These are phyloP conservation scores for Gonium pectorale DNA, from an alignment of 139 green algal genomes.

Conservation along the genomic window DNA sequence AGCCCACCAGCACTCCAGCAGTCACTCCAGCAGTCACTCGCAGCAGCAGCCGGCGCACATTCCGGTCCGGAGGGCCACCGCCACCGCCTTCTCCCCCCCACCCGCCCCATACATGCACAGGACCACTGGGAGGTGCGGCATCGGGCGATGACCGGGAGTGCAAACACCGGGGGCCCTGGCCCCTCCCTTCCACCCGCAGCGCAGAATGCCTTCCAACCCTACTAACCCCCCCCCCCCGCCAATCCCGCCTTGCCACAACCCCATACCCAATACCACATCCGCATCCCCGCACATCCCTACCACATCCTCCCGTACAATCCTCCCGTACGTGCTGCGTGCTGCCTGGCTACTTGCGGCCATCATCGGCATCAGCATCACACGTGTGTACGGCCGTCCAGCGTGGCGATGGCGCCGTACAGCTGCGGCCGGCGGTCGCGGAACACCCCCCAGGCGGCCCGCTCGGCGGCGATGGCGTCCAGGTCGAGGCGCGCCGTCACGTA, in stretches of 20 bases:
- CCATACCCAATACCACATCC: neutral
- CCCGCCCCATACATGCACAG: no score
- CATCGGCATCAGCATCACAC: neutral
- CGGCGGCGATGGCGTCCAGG: conserved; percentile 62
- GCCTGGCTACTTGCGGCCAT: neutral
- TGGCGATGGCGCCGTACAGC: conserved; percentile 75
- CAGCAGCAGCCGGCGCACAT: no score
- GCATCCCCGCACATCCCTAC: neutral
- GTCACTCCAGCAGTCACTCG: no score
- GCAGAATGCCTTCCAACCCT: neutral
- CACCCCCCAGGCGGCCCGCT: conserved; percentile 77
- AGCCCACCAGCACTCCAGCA: no score
- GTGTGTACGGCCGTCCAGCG: conserved; percentile 41
- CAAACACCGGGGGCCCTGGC: no score
- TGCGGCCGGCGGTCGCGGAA: conserved; percentile 86
- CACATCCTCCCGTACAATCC: neutral
- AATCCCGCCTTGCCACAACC: neutral
- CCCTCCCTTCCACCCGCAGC: no score
- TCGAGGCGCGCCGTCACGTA: conserved; percentile 77
- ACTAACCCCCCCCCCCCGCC: neutral
- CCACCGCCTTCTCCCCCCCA: no score
- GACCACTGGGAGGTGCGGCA: no score
- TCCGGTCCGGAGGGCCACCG: no score
- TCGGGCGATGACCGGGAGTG: no score
- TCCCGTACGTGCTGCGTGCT: neutral